These are phyloP conservation scores for Paracoccidioides brasiliensis DNA, from an alignment of 2,329 filamentous ascomycete species.

Conservation along the genomic window DNA sequence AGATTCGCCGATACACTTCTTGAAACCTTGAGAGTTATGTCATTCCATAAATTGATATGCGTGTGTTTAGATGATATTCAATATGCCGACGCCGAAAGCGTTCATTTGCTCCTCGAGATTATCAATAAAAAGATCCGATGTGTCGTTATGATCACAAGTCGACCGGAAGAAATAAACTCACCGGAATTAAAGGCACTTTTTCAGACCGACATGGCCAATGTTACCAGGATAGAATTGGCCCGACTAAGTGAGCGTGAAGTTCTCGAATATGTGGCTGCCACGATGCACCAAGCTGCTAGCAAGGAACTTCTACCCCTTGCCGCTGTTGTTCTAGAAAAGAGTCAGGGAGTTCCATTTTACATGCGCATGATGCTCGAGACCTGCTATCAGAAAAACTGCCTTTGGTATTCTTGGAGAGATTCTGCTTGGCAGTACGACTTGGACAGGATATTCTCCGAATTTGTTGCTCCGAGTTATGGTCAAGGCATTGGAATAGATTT, in stretches of 20 bases:
- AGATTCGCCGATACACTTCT: conserved; percentile 78
- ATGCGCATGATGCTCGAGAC: conserved; percentile 81
- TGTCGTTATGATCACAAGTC: conserved; percentile 66
- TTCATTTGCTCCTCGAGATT: conserved; percentile 72
- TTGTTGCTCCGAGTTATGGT: conserved; percentile 64
- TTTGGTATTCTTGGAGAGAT: conserved; percentile 80
- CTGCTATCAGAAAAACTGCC: conserved; percentile 72
- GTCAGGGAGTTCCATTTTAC: conserved; percentile 78
- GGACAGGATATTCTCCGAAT: conserved; percentile 74
- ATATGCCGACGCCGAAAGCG: conserved; percentile 75
- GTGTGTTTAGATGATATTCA: conserved; percentile 83
- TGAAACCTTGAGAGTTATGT: conserved; percentile 71
- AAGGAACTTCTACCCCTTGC: conserved; percentile 66
- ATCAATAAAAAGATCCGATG: conserved; percentile 66
- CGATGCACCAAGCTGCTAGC: conserved; percentile 56
- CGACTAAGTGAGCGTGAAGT: conserved; percentile 71
- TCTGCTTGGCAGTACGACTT: conserved; percentile 75
- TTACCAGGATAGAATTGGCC: conserved; percentile 58
- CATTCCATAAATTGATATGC: conserved; percentile 73
- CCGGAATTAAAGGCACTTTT: conserved; percentile 30
- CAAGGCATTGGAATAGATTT: conserved; percentile 73
- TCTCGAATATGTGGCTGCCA: conserved; percentile 66
- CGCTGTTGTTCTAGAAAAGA: conserved; percentile 78
- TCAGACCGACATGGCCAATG: conserved; percentile 38
- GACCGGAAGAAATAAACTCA: conserved; percentile 50